phyloP scores from a whole-genome alignment of 2,329 filamentous ascomycete species.

The Sclerotinia borealis region DNA sequence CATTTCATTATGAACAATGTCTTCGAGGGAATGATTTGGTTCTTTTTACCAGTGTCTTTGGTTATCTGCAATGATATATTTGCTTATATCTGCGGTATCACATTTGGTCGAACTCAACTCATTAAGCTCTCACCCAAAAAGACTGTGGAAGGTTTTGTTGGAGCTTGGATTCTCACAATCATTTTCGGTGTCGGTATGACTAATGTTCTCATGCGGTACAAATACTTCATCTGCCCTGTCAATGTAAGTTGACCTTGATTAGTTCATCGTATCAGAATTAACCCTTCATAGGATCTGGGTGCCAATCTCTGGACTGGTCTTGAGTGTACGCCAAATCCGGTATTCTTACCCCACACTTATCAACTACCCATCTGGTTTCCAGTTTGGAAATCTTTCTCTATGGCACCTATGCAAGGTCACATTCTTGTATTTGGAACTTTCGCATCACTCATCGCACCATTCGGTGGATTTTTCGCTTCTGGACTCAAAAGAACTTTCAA shows the following conservation, averaged over 20 bases:
- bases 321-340: conserved; percentile 83
- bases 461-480: conserved; percentile 96
- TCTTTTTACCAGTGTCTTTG: conserved; percentile 89
- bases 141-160: conserved; percentile 96
- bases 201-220: conserved; percentile 79
- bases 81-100: conserved; percentile 95
- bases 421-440: conserved; percentile 86
- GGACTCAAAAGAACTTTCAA: conserved; percentile 98
- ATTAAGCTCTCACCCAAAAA: conserved; percentile 99
- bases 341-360: conserved; percentile 76
- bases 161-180: conserved; percentile 92
- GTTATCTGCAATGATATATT: conserved; percentile 99
- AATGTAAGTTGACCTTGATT: conserved; percentile 49
- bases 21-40: conserved; percentile 99
- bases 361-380: conserved; percentile 67
- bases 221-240: conserved; percentile 97
- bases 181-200: conserved; percentile 77
- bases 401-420: conserved; percentile 90
- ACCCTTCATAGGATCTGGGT: conserved; percentile 60
- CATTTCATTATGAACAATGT: conserved; percentile 99
- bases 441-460: conserved; percentile 92
- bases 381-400: conserved; percentile 62
- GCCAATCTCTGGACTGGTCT: conserved; percentile 89
- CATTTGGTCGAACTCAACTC: conserved; percentile 90
- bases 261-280: conserved; percentile 1